These are phyloP conservation scores for Barnettozyma sucrosica DNA, from an alignment of 805 yeast genomes.

Conservation along the genomic window DNA sequence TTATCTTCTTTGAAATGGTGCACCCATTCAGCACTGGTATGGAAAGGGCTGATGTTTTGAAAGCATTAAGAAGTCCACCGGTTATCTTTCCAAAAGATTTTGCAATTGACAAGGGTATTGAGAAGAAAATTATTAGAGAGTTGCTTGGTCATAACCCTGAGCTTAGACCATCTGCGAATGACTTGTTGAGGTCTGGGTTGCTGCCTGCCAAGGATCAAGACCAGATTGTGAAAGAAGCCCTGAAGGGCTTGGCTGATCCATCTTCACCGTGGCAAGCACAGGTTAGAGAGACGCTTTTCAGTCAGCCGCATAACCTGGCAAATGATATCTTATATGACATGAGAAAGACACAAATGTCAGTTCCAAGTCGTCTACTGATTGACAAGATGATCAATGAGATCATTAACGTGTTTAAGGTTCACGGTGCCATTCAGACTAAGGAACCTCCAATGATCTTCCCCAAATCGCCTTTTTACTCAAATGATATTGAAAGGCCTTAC, in stretches of 20 bases:
- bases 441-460: slow-evolving; percentile 72
- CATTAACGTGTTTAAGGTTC: slow-evolving; percentile 58
- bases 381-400: slow-evolving; percentile 57
- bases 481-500: slow-evolving; percentile 50
- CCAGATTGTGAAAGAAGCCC: slow-evolving; percentile 80
- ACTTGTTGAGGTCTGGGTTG: slow-evolving; percentile 71
- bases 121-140: slow-evolving; percentile 58
- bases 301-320: slow-evolving; percentile 80
- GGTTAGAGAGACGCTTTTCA: slow-evolving; percentile 79
- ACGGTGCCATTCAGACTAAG: slow-evolving; percentile 82
- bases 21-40: slow-evolving; percentile 81
- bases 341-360: slow-evolving; percentile 22
- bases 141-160: slow-evolving; percentile 76
- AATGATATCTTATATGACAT: slow-evolving; percentile 79
- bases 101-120: slow-evolving; percentile 44
- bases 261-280: slow-evolving; percentile 93
- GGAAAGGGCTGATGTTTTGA: slow-evolving; percentile 81
- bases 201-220: slow-evolving; percentile 89
- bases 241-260: slow-evolving; percentile 80
- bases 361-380: slow-evolving; percentile 50
- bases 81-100: slow-evolving; percentile 73
- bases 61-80: slow-evolving; percentile 49
- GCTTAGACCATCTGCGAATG: slow-evolving; percentile 73
- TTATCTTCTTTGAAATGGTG: slow-evolving; percentile 94
- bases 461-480: slow-evolving; percentile 62